Evolutionary conservation across 2,329 filamentous ascomycete species (phyloP), one percentile per base, ranked within the genome.

Genomic region (Colletotrichum euphorbiae): DNA sequence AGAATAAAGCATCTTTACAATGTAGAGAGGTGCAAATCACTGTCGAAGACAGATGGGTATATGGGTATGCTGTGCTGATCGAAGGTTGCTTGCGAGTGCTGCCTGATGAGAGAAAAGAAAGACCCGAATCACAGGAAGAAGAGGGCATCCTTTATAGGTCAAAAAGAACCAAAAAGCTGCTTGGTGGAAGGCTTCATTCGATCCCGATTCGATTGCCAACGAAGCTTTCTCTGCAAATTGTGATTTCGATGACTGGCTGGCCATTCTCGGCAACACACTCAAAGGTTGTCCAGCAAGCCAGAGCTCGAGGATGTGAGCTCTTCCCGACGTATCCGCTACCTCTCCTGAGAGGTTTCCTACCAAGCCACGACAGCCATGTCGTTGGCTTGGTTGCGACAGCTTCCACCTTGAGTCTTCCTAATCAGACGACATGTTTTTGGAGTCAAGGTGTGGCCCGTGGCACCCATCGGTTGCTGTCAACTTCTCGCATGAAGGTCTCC

Each of bases 1-100:
- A 17, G 66, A 45, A 28, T 65, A 68, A 33, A 59, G 66, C 66
- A 68, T 68, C 6, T 48, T 68, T 24, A 42, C 19, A 42, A 40
- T 38, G 21, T n/a, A 11, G 48, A 48, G 42, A 43, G 11, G 36
- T n/a, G 36, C 38, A 12, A 55, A 36, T 36, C 12, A 38, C 24
- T 56, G 51, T 21, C 42, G 13, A 36, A 42, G 54, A 43, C 33
- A 51, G 40, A 11, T 42, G 54, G 54, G 66, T 60, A 43, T 55
- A 15, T 43, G 24, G 65, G 45, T 65, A 55, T 40, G 50, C 12
- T 68, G 45, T 50, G 40, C 40, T 68, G 61, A 65, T 38, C 43
- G 36, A 36, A 60, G 33, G 45, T 55, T 58, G 65, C 60, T 68
- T 57, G 46, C n/a, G 55, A 59, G 42, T 28, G 19, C 36, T 67